Conservation (phyloP, 768 basidiomycete species). For the Mrakia gelida region DNA sequence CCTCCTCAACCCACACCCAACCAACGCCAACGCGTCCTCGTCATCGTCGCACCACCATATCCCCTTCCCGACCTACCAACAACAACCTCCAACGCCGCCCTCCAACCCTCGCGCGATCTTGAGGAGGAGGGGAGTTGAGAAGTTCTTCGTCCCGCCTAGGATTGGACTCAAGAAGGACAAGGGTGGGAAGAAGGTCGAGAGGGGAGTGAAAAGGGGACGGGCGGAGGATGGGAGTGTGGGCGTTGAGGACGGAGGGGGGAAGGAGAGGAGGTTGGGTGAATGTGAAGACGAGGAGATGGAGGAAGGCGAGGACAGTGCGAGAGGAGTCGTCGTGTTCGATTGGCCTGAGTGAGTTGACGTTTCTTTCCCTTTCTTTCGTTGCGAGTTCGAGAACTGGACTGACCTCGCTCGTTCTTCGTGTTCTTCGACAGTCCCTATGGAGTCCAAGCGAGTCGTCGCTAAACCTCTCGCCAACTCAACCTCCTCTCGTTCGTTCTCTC, state of each 20-base stretch:
- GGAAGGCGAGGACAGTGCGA: neutral
- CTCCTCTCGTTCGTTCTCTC: no score
- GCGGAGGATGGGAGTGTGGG: neutral
- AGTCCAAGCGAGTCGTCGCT: no score
- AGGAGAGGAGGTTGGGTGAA: neutral
- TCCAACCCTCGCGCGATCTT: neutral
- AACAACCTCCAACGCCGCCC: slow-evolving; percentile 4
- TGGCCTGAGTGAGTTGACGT: slow-evolving; percentile 13
- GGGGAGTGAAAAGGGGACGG: neutral
- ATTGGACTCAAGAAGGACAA: neutral
- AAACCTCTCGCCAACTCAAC: no score
- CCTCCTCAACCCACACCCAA: slow-evolving; percentile 1
- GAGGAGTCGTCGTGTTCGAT: neutral
- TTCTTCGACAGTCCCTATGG: no score
- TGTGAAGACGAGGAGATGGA: neutral
- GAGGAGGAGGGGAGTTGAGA: neutral
- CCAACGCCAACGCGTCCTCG: no score
- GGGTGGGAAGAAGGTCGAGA: neutral
- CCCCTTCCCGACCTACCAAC: slow-evolving; percentile 14
- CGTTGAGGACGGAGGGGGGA: neutral
- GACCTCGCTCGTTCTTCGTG: no score
- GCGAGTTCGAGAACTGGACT: no score
- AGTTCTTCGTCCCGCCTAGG: slow-evolving; percentile 15
- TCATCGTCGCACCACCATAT: neutral
- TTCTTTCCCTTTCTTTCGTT: neutral